phyloP scores from a whole-genome alignment of 2,329 filamentous ascomycete species.

The Sphaerulina populicola region DNA sequence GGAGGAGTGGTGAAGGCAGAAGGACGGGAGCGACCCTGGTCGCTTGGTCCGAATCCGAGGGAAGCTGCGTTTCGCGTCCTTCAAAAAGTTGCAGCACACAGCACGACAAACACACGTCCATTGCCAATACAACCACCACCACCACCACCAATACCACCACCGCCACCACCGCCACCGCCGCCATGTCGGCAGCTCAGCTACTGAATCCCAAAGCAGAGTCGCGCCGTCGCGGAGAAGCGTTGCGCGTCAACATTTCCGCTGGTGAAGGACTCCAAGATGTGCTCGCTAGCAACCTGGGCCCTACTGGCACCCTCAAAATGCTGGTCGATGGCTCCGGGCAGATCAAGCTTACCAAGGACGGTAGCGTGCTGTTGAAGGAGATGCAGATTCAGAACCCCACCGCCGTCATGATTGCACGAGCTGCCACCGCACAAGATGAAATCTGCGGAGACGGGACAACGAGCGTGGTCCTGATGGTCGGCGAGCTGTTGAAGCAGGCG shows the following conservation, averaged over 20 bases:
- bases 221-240: slow-evolving; percentile 90
- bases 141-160: not conserved
- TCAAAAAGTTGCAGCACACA: slow-evolving; percentile 4
- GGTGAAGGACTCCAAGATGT: slow-evolving; percentile 74
- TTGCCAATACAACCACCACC: not conserved
- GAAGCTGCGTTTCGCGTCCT: not conserved
- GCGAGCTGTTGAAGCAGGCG: slow-evolving; percentile 95
- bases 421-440: slow-evolving; percentile 94
- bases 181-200: slow-evolving; percentile 94
- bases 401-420: slow-evolving; percentile 70
- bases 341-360: slow-evolving; percentile 99
- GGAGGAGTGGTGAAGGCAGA: not conserved
- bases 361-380: slow-evolving; percentile 69
- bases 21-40: not conserved
- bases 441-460: slow-evolving; percentile 98
- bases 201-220: slow-evolving; percentile 99
- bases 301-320: slow-evolving; percentile 94
- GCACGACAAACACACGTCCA: not conserved
- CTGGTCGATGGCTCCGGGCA: slow-evolving; percentile 55
- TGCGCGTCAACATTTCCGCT: slow-evolving; percentile 92
- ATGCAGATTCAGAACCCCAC: slow-evolving; percentile 98
- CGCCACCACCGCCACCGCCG: not conserved
- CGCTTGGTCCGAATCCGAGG: not conserved
- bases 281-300: slow-evolving; percentile 90
- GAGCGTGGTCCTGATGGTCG: slow-evolving; percentile 87